Evolutionary conservation across 2,329 filamentous ascomycete species (phyloP).

Genomic region (Lomentospora prolificans): DNA sequence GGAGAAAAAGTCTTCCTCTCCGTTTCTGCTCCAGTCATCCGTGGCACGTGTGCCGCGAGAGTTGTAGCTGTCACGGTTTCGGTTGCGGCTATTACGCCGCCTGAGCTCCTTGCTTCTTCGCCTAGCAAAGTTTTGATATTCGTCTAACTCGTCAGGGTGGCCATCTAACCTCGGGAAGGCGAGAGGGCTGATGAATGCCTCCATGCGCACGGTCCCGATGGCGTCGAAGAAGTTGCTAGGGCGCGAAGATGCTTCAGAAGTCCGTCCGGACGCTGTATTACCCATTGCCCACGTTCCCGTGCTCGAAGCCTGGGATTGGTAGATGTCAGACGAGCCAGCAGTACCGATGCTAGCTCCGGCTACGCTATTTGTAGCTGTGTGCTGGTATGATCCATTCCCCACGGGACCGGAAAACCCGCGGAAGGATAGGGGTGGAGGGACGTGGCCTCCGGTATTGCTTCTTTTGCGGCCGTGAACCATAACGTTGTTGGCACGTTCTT

Average conservation of each 20-base stretch:
- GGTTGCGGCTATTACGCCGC: constrained; percentile 41
- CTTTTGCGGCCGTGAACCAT: constrained; percentile 67
- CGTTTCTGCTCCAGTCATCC: constrained; percentile 29
- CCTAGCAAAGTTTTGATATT: constrained; percentile 35
- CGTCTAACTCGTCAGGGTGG: constrained; percentile 38
- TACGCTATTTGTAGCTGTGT: constrained; percentile 45
- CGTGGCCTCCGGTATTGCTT: constrained; percentile 76
- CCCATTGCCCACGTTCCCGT: constrained; percentile 30
- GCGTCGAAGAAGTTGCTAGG: constrained; percentile 69
- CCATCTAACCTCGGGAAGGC: constrained; percentile 38
- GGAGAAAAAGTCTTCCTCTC: constrained; percentile 44
- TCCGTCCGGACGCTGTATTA: constrained; percentile 31
- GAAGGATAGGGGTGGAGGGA: constrained; percentile 61
- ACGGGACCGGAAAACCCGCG: constrained; percentile 62
- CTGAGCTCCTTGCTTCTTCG: constrained; percentile 46
- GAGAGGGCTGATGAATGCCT: constrained; percentile 76
- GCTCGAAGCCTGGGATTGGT: constrained; percentile 37
- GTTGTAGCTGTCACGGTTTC: constrained; percentile 41
- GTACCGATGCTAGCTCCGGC: constrained; percentile 48
- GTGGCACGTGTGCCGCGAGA: constrained; percentile 32
- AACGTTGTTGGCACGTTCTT: constrained; percentile 38
- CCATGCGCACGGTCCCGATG: constrained; percentile 89
- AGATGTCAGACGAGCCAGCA: constrained; percentile 50
- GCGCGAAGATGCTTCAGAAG: constrained; percentile 44
- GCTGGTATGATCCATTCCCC: constrained; percentile 28